A percentile compares a stretch with the other conserved stretches of the same genome.
phyloP scores from a whole-genome alignment of 1,284 basidiomycete genomes.

The Melampsora americana region DNA sequence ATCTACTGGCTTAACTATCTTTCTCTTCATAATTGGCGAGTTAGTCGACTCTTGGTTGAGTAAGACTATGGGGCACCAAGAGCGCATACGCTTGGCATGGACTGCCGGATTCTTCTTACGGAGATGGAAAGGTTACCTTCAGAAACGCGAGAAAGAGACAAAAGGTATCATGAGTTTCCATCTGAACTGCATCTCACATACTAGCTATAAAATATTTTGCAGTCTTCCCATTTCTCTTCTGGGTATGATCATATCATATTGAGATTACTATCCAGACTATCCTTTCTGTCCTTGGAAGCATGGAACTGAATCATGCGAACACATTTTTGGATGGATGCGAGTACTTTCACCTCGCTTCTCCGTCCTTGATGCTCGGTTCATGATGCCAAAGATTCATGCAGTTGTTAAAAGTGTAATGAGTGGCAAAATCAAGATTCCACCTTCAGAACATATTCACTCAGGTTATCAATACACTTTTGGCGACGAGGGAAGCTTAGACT shows the following conservation, averaged over 20 bases:
- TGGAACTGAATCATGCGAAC: slow-evolving; percentile 22
- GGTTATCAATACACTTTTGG: too few species aligned
- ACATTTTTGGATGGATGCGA: too few species aligned
- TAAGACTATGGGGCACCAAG: neutral
- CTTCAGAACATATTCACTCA: too few species aligned
- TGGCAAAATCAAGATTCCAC: too few species aligned
- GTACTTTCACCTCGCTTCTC: slow-evolving; percentile 23
- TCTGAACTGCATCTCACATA: slow-evolving; percentile 6
- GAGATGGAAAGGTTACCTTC: slow-evolving; percentile 2
- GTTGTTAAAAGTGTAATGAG: too few species aligned
- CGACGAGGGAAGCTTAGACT: neutral
- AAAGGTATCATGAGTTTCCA: slow-evolving; percentile 1
- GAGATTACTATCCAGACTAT: neutral
- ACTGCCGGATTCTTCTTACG: too few species aligned
- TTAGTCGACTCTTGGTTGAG: slow-evolving; percentile 11
- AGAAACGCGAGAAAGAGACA: neutral
- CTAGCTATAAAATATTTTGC: slow-evolving; percentile 21
- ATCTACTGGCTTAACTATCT: slow-evolving; percentile 2
- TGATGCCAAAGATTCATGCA: too few species aligned
- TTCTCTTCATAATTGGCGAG: slow-evolving; percentile 16
- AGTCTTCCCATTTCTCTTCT: slow-evolving; percentile 13
- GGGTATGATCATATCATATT: slow-evolving; percentile 22
- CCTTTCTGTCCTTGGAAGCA: slow-evolving; percentile 30
- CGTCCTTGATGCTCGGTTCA: slow-evolving; percentile 10
- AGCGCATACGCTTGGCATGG: slow-evolving; percentile 3